These are phyloP conservation scores for Oxytropis ochrocephala DNA, from an alignment of 306 rosid species.

Conservation along the genomic window DNA sequence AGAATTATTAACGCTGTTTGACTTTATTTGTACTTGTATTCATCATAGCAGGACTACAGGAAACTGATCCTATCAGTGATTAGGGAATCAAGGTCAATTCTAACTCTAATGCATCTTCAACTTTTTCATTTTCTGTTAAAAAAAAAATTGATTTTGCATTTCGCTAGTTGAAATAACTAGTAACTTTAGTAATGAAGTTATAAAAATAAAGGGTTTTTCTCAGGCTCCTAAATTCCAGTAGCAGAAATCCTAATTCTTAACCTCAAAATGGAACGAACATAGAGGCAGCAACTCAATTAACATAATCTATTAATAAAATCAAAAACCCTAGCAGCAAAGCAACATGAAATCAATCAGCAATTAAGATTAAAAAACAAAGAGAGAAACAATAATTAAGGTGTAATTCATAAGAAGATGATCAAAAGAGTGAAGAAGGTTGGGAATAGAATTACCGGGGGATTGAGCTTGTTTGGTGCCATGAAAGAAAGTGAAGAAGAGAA, in stretches of 20 bases:
- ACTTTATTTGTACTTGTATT: neutral
- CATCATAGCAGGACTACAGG: neutral
- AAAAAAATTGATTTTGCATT: neutral
- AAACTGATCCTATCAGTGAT: neutral
- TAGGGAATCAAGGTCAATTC: neutral
- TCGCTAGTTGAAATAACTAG: neutral
- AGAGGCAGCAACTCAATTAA: neutral
- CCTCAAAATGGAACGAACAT: neutral
- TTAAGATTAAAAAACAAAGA: neutral
- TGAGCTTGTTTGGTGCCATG: constrained; percentile 84
- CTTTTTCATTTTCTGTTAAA: neutral
- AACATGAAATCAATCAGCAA: neutral
- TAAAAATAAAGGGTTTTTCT: neutral
- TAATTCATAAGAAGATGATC: neutral
- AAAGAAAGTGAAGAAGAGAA: constrained; percentile 10
- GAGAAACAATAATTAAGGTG: neutral
- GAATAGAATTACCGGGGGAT: constrained; percentile 52
- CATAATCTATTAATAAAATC: neutral
- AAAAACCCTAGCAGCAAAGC: constrained; percentile 16
- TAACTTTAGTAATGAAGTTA: neutral
- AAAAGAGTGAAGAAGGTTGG: neutral
- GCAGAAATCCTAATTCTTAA: neutral
- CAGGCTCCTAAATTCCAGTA: constrained; percentile 6
- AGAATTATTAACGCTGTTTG: neutral
- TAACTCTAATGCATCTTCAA: neutral